A percentile compares a stretch with the other conserved stretches of the same genome.
These are phyloP conservation scores for Globisporangium cylindrosporum DNA, from an alignment of 352 stramenopile species.

Conservation along the genomic window DNA sequence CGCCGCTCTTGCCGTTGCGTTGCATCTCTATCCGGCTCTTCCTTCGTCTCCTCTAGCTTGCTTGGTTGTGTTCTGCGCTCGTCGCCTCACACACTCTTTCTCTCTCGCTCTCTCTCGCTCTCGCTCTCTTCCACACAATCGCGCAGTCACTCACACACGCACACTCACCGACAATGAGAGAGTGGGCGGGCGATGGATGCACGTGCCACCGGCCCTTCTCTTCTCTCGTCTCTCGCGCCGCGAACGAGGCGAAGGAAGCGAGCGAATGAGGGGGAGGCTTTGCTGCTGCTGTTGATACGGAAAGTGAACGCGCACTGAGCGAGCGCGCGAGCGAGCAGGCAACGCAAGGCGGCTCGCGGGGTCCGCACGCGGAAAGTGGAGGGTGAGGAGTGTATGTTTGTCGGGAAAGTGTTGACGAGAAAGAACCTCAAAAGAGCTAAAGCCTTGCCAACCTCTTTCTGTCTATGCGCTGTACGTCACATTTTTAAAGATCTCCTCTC, in stretches of 20 bases:
- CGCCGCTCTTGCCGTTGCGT: slow-evolving; percentile 27
- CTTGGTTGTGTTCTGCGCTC: slow-evolving; percentile 3
- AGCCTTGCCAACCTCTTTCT: too few species aligned
- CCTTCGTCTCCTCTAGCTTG: background rate
- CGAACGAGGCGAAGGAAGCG: background rate
- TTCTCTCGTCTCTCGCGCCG: slow-evolving; percentile 1
- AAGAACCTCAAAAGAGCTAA: background rate
- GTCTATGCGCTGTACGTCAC: too few species aligned
- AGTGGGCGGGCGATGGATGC: background rate
- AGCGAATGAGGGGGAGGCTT: slow-evolving; percentile 1
- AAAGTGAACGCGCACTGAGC: slow-evolving; percentile 3
- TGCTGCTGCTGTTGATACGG: slow-evolving; percentile 6
- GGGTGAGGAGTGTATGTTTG: background rate
- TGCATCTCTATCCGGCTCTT: slow-evolving; percentile 23
- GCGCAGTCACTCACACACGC: background rate
- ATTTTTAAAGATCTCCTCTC: too few species aligned
- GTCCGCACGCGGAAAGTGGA: background rate
- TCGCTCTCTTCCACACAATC: background rate
- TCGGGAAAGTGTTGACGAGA: background rate
- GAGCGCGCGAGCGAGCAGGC: background rate
- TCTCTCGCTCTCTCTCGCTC: slow-evolving; percentile 1
- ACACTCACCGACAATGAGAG: background rate
- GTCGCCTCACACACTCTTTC: background rate
- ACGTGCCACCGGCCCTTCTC: background rate
- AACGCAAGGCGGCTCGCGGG: background rate